phyloP scores from a whole-genome alignment of 352 stramenopile genomes.

The Globisporangium rhizosaccharum region DNA sequence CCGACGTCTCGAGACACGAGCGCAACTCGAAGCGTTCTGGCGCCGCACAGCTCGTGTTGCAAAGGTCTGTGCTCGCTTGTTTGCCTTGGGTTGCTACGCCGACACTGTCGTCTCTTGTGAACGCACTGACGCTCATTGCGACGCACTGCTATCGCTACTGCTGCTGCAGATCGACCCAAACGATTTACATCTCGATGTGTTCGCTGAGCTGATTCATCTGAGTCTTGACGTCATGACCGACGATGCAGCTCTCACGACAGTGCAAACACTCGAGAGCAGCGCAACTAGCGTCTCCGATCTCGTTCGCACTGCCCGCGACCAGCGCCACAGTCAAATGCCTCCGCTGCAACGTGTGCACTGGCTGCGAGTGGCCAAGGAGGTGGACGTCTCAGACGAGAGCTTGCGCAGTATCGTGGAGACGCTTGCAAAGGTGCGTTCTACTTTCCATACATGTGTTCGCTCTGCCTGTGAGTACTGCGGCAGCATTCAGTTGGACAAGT shows the following conservation, averaged over 20 bases:
- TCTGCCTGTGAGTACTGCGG: no score
- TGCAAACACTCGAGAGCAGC: constrained; percentile 16
- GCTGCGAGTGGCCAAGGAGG: constrained; percentile 27
- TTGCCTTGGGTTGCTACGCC: background rate
- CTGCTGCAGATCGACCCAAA: constrained; percentile 17
- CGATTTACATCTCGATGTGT: constrained; percentile 27
- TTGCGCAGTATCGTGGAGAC: constrained; percentile 18
- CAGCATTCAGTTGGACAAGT: no score
- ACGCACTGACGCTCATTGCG: background rate
- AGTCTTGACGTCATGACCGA: constrained; percentile 26
- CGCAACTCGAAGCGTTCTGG: constrained; percentile 17
- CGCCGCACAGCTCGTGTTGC: constrained; percentile 5
- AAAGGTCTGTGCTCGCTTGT: constrained; percentile 3
- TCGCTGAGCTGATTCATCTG: constrained; percentile 33
- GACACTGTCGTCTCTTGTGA: background rate
- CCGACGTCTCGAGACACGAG: constrained; percentile 2
- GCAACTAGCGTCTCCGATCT: constrained; percentile 15
- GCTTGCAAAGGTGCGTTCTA: constrained; percentile 3
- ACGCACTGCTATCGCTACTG: background rate
- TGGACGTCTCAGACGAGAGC: constrained; percentile 17
- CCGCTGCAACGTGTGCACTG: constrained; percentile 25
- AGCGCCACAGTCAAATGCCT: constrained; percentile 20
- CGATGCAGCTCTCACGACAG: constrained; percentile 10
- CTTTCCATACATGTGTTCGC: background rate
- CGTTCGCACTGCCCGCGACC: constrained; percentile 15